A percentile compares a stretch with the other conserved stretches of the same genome.
Evolutionary conservation across 2,329 filamentous ascomycete genomes (phyloP).

Genomic region (Thelonectria olida): DNA sequence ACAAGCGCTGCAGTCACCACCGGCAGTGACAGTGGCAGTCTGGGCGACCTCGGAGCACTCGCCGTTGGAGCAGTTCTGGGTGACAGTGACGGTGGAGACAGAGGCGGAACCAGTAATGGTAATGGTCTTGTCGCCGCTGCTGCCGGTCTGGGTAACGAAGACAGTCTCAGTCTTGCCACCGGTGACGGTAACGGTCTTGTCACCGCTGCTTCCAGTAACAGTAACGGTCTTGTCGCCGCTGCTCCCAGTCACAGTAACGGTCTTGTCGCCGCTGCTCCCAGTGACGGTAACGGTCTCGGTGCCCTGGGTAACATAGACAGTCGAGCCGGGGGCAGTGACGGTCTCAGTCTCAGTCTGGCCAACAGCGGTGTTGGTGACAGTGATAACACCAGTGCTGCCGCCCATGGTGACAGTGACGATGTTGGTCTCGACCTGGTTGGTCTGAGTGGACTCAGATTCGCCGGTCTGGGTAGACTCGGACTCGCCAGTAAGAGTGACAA

Average conservation of each 20-base stretch:
- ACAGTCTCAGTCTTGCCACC: not conserved
- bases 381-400: not conserved
- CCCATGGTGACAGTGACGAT: slow-evolving; percentile 17
- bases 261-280: slow-evolving; percentile 8
- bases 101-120: slow-evolving; percentile 10
- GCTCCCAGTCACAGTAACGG: not conserved
- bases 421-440: slow-evolving; percentile 18
- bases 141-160: slow-evolving; percentile 25
- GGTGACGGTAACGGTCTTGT: slow-evolving; percentile 1
- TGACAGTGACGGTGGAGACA: slow-evolving; percentile 9
- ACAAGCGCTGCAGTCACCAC: not conserved
- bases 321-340: slow-evolving; percentile 20
- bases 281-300: slow-evolving; percentile 13
- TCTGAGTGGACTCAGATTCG: not conserved
- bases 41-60: not conserved
- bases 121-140: not conserved
- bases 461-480: slow-evolving; percentile 8
- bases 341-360: slow-evolving; percentile 32
- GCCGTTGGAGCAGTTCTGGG: slow-evolving; percentile 9
- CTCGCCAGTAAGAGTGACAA: slow-evolving; percentile 17
- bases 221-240: not conserved
- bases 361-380: slow-evolving; percentile 29
- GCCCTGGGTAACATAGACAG: slow-evolving; percentile 6
- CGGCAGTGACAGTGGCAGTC: not conserved
- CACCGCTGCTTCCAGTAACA: not conserved